Base-by-base conservation (phyloP, 1,284 basidiomycete species). In the Schizophyllum commune region DNA sequence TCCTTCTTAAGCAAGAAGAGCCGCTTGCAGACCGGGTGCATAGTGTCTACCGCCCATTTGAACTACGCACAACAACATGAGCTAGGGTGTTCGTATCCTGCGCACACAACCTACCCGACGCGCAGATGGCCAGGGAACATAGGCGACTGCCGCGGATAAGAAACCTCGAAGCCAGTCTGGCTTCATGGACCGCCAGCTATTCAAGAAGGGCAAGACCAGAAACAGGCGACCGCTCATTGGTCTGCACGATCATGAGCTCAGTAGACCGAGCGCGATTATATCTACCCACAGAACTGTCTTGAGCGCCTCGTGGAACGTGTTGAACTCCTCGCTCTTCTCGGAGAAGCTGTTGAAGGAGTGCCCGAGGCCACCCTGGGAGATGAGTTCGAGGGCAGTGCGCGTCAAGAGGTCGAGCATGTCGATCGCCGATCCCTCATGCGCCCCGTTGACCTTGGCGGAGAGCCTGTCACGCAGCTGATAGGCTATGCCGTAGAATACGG, bases 311-410 rank as follows among this genome's bases (percentile, higher is more conserved):
- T 33, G 15, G 59, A 69, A 70, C n/a, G 64, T 62, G 21, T 62
- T 64, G 54, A 72, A 73, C 19, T 69, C 65, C n/a, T 68, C 59
- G 21, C 68, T 69, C 9, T 72, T 65, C 22, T 64, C 63, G 5
- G 66, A 65, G 32, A 75, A 68, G 20, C 72, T 68, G 57, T 74
- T 69, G 68, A 77, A 77, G 7, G 75, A 73, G 60, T 76, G 71
- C 1, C 75, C 76, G 1, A 78, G 65, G 1, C 74, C 76, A 13
- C 71, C 75, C 57, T 74, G 74, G 6, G 74, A 72, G 60, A 77
- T 71, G 27, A 77, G 68, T 64, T 79, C 77, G 34, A 79, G 70
- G 0, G 76, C 71, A 0, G 73, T 69, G 13, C 74, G 72, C 20
- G 71, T 70, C 59, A 76, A 69, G 63, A 70, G 73, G 22, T 69